phyloP scores from a whole-genome alignment of 2,329 filamentous ascomycete genomes.

The Xylaria sp. region DNA sequence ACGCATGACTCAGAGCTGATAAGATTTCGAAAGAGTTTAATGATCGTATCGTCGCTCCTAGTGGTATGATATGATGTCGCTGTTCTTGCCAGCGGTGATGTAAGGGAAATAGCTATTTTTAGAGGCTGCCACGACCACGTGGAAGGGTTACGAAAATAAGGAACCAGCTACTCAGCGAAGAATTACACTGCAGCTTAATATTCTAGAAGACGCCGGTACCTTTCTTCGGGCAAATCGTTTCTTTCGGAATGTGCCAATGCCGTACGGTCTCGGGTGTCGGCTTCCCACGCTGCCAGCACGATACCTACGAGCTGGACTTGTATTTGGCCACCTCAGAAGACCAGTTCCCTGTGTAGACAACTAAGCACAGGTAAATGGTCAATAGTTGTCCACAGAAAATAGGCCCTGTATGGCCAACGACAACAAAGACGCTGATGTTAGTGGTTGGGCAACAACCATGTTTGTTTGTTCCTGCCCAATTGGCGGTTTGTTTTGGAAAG shows the following conservation, averaged over 20 bases:
- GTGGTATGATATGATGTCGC: background rate
- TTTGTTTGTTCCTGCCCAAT: conserved; percentile 18
- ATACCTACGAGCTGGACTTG: background rate
- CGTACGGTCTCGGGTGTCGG: background rate
- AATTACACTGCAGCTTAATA: background rate
- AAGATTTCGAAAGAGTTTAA: no score
- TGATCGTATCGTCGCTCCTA: background rate
- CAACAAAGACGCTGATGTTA: conserved; percentile 7
- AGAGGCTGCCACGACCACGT: background rate
- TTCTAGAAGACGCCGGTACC: background rate
- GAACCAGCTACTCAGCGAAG: background rate
- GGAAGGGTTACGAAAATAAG: background rate
- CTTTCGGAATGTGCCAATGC: background rate
- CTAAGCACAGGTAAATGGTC: conserved; percentile 17
- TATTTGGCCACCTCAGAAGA: conserved; percentile 1
- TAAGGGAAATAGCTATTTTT: background rate
- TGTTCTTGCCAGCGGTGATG: background rate
- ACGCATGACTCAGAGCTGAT: no score
- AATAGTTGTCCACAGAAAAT: conserved; percentile 15
- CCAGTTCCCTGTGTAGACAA: conserved; percentile 9
- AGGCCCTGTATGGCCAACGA: background rate
- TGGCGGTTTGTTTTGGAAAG: background rate
- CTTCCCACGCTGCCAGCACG: conserved; percentile 11
- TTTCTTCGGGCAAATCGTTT: background rate
- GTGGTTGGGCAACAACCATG: conserved; percentile 12